A percentile compares a stretch with the other conserved stretches of the same genome.
Evolutionary conservation across 2,329 filamentous ascomycete genomes (phyloP).

Genomic region (Monosporascus sp.): DNA sequence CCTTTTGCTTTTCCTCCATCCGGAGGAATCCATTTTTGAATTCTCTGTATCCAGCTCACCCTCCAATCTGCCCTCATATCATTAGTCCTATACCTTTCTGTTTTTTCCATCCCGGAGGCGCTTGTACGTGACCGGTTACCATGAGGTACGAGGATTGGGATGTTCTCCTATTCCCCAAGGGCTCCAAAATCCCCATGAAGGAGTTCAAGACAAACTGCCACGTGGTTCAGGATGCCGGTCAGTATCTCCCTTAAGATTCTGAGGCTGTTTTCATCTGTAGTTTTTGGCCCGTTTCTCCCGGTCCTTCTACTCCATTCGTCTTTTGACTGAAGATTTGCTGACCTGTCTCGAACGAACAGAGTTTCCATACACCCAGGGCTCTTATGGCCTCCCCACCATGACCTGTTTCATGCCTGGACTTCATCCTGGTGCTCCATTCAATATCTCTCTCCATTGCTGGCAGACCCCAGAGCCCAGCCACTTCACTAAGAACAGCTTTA

Average conservation of each 20-base stretch:
- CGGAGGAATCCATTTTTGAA: background rate
- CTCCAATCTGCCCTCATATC: constrained; percentile 14
- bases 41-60: background rate
- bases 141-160: constrained; percentile 91
- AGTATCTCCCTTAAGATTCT: constrained; percentile 2
- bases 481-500: constrained; percentile 45
- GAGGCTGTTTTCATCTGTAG: too few relatives aligned
- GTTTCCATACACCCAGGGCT: constrained; percentile 43
- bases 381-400: constrained; percentile 55
- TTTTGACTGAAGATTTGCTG: constrained; percentile 1
- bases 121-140: constrained; percentile 23
- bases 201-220: constrained; percentile 80
- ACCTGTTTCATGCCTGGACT: constrained; percentile 68
- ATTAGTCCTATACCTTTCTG: constrained; percentile 6
- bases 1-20: background rate
- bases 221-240: constrained; percentile 50
- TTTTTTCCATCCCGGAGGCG: constrained; percentile 12
- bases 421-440: constrained; percentile 51
- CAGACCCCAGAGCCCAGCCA: constrained; percentile 53
- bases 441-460: constrained; percentile 74
- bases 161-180: constrained; percentile 68
- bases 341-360: constrained; percentile 30
- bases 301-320: background rate
- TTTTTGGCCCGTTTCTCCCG: background rate
- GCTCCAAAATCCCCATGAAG: constrained; percentile 64